A percentile compares a stretch with the other conserved stretches of the same genome.
phyloP scores from a whole-genome alignment of 768 basidiomycete genomes.

The Udeniomyces megalosporus region DNA sequence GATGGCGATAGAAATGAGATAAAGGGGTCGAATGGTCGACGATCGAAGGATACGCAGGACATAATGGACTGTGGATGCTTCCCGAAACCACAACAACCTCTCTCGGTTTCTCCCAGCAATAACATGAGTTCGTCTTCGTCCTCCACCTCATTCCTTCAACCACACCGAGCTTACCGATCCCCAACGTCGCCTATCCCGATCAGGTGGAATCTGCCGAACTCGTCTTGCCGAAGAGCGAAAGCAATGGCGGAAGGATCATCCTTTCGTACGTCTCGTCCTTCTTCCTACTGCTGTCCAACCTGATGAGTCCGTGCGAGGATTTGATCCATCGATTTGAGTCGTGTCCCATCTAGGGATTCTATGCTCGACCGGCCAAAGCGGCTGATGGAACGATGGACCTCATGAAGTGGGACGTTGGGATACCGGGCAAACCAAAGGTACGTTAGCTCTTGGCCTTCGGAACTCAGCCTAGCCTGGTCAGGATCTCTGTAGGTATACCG shows the following conservation, averaged over 20 bases:
- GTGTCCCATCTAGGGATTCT: constrained; percentile 61
- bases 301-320: neutral
- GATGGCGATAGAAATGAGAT: no score
- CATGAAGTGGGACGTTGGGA: constrained; percentile 97
- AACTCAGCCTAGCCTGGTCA: no score
- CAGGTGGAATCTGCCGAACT: constrained; percentile 70
- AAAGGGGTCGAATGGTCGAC: no score
- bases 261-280: constrained; percentile 53
- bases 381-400: constrained; percentile 88
- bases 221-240: constrained; percentile 93
- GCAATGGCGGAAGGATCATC: constrained; percentile 97
- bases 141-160: no score
- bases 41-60: no score
- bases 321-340: neutral
- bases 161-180: no score
- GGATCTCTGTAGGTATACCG: no score
- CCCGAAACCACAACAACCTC: neutral
- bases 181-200: neutral
- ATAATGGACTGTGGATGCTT: neutral
- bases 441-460: constrained; percentile 32
- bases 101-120: neutral
- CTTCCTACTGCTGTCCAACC: neutral
- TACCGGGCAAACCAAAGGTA: constrained; percentile 80
- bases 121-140: neutral
- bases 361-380: constrained; percentile 78